phyloP scores from a whole-genome alignment of 2,329 filamentous ascomycete genomes.

The Fusarium nanum region DNA sequence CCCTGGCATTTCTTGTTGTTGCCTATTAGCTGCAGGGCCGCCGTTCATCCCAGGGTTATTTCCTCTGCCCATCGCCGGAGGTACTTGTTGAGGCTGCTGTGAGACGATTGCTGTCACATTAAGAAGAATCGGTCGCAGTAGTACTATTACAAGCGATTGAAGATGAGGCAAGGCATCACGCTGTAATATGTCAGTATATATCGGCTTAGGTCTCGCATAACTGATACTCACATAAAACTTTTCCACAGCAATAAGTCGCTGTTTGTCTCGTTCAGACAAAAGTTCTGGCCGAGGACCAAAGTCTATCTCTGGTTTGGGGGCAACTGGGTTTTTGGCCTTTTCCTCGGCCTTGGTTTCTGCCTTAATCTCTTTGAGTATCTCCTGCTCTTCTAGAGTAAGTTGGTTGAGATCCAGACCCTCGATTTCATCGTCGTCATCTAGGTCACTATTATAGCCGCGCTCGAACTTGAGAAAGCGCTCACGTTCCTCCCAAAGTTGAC shows the following conservation, averaged over 20 bases:
- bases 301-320: conserved; percentile 50
- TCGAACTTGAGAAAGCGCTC: conserved; percentile 93
- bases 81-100: conserved; percentile 63
- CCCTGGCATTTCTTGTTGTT: conserved; percentile 48
- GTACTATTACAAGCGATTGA: conserved; percentile 91
- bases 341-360: conserved; percentile 50
- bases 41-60: conserved; percentile 57
- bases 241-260: conserved; percentile 79
- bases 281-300: conserved; percentile 61
- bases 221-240: conserved; percentile 79
- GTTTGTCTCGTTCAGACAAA: conserved; percentile 66
- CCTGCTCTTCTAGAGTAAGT: conserved; percentile 55
- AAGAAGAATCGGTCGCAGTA: conserved; percentile 86
- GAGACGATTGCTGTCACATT: conserved; percentile 88
- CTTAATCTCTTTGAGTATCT: conserved; percentile 56
- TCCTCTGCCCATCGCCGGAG: conserved; percentile 56
- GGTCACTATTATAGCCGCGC: conserved; percentile 79
- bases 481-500: conserved; percentile 94
- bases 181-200: conserved; percentile 56
- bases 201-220: neutral
- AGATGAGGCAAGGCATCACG: conserved; percentile 82
- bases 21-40: conserved; percentile 50
- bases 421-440: conserved; percentile 60
- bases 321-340: conserved; percentile 34
- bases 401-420: conserved; percentile 61